Conservation (phyloP, 805 yeast genomes). For the Priceomyces haplophilus region DNA sequence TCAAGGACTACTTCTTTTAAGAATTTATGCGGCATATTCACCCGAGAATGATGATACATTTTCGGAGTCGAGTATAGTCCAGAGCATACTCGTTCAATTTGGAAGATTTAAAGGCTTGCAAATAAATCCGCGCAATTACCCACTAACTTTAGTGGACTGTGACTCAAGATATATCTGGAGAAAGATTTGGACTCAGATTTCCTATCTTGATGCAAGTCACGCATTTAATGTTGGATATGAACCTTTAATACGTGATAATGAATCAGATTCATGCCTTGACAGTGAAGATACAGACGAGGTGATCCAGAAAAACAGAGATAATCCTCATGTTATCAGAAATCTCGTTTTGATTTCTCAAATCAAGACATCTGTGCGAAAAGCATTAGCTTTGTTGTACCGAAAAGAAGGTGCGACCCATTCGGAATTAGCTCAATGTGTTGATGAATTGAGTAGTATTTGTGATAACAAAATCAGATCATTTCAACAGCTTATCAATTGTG, state of each 20-base stretch:
- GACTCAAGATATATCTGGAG: conserved; percentile 8
- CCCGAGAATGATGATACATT: conserved; percentile 10
- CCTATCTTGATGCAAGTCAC: conserved; percentile 7
- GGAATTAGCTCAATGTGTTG: conserved; percentile 2
- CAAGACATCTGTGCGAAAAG: neutral
- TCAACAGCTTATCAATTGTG: conserved; percentile 1
- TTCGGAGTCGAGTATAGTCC: conserved; percentile 5
- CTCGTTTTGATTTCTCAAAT: neutral
- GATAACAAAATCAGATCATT: conserved; percentile 6
- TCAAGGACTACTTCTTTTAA: conserved; percentile 7
- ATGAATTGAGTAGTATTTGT: conserved; percentile 4
- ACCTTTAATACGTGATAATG: neutral
- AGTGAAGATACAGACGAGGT: neutral
- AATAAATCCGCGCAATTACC: conserved; percentile 3
- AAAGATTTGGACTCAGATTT: conserved; percentile 8
- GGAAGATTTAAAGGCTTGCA: conserved; percentile 9
- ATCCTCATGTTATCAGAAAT: conserved; percentile 1
- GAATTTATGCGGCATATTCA: conserved; percentile 7
- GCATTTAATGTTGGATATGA: conserved; percentile 7
- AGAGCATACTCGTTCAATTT: conserved; percentile 5
- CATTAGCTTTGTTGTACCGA: neutral
- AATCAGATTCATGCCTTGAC: neutral
- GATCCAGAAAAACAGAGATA: neutral
- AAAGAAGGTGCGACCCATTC: neutral
- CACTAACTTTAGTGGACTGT: neutral